Evolutionary conservation across 1,284 basidiomycete genomes (phyloP).

Genomic region (Puccinia polysora): DNA sequence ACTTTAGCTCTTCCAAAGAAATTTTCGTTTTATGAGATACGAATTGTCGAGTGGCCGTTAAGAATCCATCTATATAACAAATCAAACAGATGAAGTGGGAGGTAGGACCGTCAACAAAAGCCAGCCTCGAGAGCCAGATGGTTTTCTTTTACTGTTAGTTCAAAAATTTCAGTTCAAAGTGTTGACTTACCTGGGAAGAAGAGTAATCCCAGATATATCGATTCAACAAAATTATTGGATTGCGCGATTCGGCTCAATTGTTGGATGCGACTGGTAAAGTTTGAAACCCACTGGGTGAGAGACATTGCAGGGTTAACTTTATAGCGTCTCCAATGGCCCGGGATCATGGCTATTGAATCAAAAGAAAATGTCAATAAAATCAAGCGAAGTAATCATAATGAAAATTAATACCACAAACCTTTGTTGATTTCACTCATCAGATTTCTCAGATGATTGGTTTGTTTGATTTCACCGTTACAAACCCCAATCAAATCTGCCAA

Average conservation of each 20-base stretch:
- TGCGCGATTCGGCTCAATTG: conserved; percentile 74
- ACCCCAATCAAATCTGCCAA: conserved; percentile 74
- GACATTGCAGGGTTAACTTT: conserved; percentile 75
- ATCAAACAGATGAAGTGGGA: too few species aligned
- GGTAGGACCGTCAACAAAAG: too few species aligned
- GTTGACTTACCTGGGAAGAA: conserved; percentile 71
- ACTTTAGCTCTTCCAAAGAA: conserved; percentile 74
- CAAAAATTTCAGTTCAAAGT: not conserved
- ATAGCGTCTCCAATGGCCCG: conserved; percentile 78
- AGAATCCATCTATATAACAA: conserved; percentile 63
- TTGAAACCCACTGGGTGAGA: conserved; percentile 62
- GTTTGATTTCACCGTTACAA: conserved; percentile 78
- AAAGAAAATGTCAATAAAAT: not conserved
- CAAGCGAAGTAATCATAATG: not conserved
- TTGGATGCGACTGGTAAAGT: conserved; percentile 68
- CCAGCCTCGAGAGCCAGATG: not conserved
- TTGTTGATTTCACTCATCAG: conserved; percentile 82
- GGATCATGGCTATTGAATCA: conserved; percentile 57
- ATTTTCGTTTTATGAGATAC: conserved; percentile 82
- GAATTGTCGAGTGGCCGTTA: conserved; percentile 86
- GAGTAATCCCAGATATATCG: conserved; percentile 76
- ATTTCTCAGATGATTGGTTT: conserved; percentile 83
- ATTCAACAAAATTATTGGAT: conserved; percentile 62
- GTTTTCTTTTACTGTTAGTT: not conserved
- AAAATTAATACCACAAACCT: conserved; percentile 57